Evolutionary conservation across 306 rosid genomes (phyloP).

Genomic region (Alnus rubra): DNA sequence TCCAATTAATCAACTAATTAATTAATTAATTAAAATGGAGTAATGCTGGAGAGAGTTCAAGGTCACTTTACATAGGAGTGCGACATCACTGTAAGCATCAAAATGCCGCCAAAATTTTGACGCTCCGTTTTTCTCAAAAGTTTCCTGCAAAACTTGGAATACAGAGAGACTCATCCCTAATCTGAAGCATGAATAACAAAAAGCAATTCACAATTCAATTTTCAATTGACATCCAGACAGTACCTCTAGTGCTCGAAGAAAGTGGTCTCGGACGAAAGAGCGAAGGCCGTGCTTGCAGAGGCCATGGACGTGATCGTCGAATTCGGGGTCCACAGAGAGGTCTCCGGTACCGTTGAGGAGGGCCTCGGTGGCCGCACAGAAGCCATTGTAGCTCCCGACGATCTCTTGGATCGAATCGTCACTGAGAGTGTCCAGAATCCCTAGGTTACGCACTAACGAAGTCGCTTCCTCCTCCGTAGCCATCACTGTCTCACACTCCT

Average conservation of each 20-base stretch:
- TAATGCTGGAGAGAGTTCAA: not conserved
- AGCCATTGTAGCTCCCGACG: slow-evolving; percentile 48
- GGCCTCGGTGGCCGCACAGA: slow-evolving; percentile 55
- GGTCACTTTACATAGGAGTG: slow-evolving; percentile 29
- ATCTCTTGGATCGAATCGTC: slow-evolving; percentile 45
- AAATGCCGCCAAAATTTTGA: slow-evolving; percentile 81
- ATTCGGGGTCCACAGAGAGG: slow-evolving; percentile 58
- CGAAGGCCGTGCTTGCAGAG: slow-evolving; percentile 66
- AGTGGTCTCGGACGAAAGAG: slow-evolving; percentile 75
- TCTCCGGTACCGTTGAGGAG: slow-evolving; percentile 59
- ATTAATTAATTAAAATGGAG: not conserved
- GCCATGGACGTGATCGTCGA: slow-evolving; percentile 54
- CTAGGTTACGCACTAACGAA: slow-evolving; percentile 41
- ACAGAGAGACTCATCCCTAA: not conserved
- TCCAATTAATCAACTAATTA: not conserved
- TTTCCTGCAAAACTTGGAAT: slow-evolving; percentile 41
- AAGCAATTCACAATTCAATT: not conserved
- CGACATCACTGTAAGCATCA: slow-evolving; percentile 46
- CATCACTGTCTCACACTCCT: not conserved
- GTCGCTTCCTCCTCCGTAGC: slow-evolving; percentile 44
- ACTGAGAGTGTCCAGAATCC: slow-evolving; percentile 50
- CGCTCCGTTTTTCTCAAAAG: slow-evolving; percentile 75
- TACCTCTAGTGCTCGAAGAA: slow-evolving; percentile 73
- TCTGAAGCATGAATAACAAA: not conserved
- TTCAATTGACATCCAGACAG: not conserved